Evolutionary conservation across 805 yeast species (phyloP).

Genomic region (Ogataea angusta): DNA sequence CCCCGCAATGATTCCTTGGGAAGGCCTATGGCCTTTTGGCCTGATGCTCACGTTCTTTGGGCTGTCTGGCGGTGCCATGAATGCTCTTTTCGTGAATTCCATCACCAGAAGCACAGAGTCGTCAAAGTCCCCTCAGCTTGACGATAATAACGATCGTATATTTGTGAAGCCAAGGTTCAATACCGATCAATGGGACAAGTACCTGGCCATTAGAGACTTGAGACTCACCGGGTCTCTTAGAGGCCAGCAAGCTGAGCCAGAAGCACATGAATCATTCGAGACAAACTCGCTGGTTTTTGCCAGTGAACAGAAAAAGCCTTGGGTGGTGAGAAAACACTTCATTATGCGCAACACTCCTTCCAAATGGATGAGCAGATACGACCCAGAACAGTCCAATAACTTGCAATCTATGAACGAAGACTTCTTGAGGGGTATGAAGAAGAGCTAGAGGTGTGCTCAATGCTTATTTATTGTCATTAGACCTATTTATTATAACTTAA

Average conservation of each 20-base stretch:
- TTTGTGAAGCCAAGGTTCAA: slow-evolving; percentile 52
- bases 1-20: slow-evolving; percentile 59
- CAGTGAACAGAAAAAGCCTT: slow-evolving; percentile 32
- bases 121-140: slow-evolving; percentile 28
- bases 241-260: slow-evolving; percentile 61
- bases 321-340: slow-evolving; percentile 38
- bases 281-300: slow-evolving; percentile 51
- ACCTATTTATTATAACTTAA: background rate
- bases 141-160: slow-evolving; percentile 34
- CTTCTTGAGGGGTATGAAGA: slow-evolving; percentile 35
- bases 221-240: slow-evolving; percentile 72
- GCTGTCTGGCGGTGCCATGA: slow-evolving; percentile 51
- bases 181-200: slow-evolving; percentile 53
- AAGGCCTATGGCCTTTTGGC: slow-evolving; percentile 61
- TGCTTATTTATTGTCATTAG: slow-evolving; percentile 5
- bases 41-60: slow-evolving; percentile 50
- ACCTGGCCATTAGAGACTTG: slow-evolving; percentile 67
- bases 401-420: slow-evolving; percentile 35
- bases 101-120: slow-evolving; percentile 34
- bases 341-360: slow-evolving; percentile 39
- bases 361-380: slow-evolving; percentile 35
- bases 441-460: slow-evolving; percentile 15
- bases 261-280: slow-evolving; percentile 76
- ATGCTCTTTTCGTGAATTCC: slow-evolving; percentile 29
- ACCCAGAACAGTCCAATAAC: slow-evolving; percentile 30